These are phyloP conservation scores for Hypoxylon sp. DNA, from an alignment of 2,329 filamentous ascomycete genomes.

Conservation along the genomic window DNA sequence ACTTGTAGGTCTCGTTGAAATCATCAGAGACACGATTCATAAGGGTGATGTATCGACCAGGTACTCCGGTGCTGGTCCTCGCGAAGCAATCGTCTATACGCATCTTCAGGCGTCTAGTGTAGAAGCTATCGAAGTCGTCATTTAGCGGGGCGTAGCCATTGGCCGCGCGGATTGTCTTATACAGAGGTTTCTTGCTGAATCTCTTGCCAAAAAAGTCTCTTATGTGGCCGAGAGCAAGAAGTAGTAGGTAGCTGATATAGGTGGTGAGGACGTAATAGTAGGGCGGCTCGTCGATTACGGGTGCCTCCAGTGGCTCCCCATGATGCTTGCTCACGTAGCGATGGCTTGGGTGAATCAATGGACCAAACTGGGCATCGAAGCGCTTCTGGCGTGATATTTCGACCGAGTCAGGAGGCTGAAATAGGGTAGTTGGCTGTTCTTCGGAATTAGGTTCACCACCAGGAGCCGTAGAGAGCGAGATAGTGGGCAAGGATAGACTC, in stretches of 20 bases:
- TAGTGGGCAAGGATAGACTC: slow-evolving; percentile 85
- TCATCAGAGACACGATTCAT: slow-evolving; percentile 92
- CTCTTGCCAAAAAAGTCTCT: slow-evolving; percentile 98
- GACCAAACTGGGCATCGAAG: slow-evolving; percentile 91
- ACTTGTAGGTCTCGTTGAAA: slow-evolving; percentile 89
- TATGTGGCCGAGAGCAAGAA: slow-evolving; percentile 95
- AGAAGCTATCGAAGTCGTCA: slow-evolving; percentile 99
- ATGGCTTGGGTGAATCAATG: slow-evolving; percentile 82
- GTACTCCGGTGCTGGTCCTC: slow-evolving; percentile 90
- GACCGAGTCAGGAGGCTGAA: slow-evolving; percentile 87
- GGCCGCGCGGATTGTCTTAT: slow-evolving; percentile 82
- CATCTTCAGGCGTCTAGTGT: slow-evolving; percentile 90
- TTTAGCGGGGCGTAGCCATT: slow-evolving; percentile 96
- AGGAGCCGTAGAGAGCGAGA: slow-evolving; percentile 89
- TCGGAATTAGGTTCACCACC: slow-evolving; percentile 80
- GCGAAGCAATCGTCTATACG: slow-evolving; percentile 98
- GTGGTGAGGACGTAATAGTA: slow-evolving; percentile 98
- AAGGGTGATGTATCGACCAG: slow-evolving; percentile 92
- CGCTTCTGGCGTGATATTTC: slow-evolving; percentile 81
- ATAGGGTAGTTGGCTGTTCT: slow-evolving; percentile 81
- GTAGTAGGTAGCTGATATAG: slow-evolving; percentile 96
- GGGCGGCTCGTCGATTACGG: slow-evolving; percentile 92
- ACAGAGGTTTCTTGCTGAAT: slow-evolving; percentile 85
- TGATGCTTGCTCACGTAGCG: slow-evolving; percentile 90
- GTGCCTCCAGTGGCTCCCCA: slow-evolving; percentile 82